Conservation (phyloP, 352 stramenopile genomes). For the Discostella stelligera region DNA sequence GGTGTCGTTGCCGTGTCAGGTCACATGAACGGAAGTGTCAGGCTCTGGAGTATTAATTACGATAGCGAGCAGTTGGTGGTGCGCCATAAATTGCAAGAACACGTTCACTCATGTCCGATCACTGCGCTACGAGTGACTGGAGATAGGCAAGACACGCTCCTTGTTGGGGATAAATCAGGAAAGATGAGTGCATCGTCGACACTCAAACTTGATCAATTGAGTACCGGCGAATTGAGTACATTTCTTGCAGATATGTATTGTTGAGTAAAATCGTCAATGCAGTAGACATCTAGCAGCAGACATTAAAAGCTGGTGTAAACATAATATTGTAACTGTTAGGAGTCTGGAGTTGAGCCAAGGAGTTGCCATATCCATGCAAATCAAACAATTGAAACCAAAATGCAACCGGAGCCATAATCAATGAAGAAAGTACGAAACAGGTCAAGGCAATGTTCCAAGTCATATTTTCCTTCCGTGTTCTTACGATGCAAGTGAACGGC, state of each 20-base stretch:
- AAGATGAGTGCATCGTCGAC: conserved; percentile 78
- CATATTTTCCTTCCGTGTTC: no score
- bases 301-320: neutral
- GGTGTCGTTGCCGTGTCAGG: conserved; percentile 79
- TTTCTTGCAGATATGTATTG: conserved; percentile 35
- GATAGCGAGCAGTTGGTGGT: conserved; percentile 57
- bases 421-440: neutral
- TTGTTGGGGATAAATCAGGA: conserved; percentile 79
- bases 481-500: neutral
- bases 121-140: conserved; percentile 69
- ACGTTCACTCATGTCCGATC: conserved; percentile 76
- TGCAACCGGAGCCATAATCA: neutral
- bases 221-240: conserved; percentile 26
- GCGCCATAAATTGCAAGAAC: conserved; percentile 68
- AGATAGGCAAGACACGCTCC: conserved; percentile 76
- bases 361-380: neutral
- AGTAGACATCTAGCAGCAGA: neutral
- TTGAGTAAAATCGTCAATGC: neutral
- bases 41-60: conserved; percentile 80
- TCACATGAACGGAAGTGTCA: conserved; percentile 81
- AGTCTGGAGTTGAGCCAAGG: neutral
- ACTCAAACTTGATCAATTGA: conserved; percentile 74
- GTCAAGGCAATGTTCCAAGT: neutral
- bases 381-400: neutral
- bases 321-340: neutral